Evolutionary conservation across 345 rosid species (phyloP), one percentile per base, ranked within the genome.

Genomic region (Ailanthus altissimus): DNA sequence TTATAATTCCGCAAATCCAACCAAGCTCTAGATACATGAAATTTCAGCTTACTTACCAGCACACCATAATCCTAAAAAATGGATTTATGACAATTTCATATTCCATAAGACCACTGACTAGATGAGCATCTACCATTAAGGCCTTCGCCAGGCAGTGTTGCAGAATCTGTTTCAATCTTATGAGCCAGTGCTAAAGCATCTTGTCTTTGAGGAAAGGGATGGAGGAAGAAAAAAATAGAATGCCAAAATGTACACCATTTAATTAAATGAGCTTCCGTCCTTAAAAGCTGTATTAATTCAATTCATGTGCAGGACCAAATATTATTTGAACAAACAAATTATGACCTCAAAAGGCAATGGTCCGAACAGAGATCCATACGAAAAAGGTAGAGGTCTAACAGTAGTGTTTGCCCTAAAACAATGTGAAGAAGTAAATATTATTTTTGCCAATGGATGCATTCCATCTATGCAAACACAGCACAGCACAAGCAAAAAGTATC

Each of bases 391-490:
- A 57, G 25, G 25, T 74, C 70, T 20, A 42, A 43, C 8, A 54
- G 58, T 28, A 7, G 58, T 38, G 9, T 50, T 59, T 68, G 60
- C 59, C 46, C 42, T 65, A 78, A 28, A 70, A 10, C 28, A 64
- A 75, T 63, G 18, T 75, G 71, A 63, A 62, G 25, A 42, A 18
- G 77, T 67, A 59, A 47, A 67, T 75, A 70, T 85, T 85, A 78
- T 80, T 80, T 67, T 82, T 65, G 82, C 63, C 49, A 78, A 80
- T 46, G 54, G 78, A 80, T 64, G 77, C 28, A 53, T 58, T 38
- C 73, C 73, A 68, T 73, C 76, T 28, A 70, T 40, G 59, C 62
- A 56, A 60, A 28, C n/a, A n/a, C n/a, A 58, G 79, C 68, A 70
- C 56, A 60, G 62, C 61, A 67, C 45, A 20, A 72, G 72, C 67